These are phyloP conservation scores for Cladosporium cucumerinum DNA, from an alignment of 2,329 filamentous ascomycete genomes.

Conservation along the genomic window DNA sequence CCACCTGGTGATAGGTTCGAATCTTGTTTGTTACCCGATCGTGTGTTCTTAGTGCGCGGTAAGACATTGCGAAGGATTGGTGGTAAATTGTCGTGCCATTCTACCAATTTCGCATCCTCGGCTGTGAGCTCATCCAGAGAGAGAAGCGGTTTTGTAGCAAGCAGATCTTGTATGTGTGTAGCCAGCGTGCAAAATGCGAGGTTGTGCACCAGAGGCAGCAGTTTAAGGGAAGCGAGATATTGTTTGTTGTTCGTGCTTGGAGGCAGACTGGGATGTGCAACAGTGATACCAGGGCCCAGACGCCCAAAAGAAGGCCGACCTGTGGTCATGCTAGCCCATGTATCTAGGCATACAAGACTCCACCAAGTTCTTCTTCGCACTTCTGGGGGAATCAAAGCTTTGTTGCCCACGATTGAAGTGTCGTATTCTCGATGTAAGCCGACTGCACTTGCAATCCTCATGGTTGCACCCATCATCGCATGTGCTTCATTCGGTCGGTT, in stretches of 20 bases:
- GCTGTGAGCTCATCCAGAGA: slow-evolving; percentile 60
- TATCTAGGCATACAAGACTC: slow-evolving; percentile 69
- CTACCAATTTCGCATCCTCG: slow-evolving; percentile 63
- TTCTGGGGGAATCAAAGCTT: slow-evolving; percentile 49
- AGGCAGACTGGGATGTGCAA: slow-evolving; percentile 53
- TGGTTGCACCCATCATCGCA: slow-evolving; percentile 22
- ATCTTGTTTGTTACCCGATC: slow-evolving; percentile 31
- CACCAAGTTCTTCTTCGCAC: slow-evolving; percentile 67
- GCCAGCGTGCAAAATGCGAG: slow-evolving; percentile 75
- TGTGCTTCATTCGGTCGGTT: slow-evolving; percentile 24
- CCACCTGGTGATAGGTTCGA: background rate
- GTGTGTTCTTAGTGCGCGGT: background rate
- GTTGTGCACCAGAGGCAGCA: slow-evolving; percentile 68
- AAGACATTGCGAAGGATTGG: slow-evolving; percentile 29
- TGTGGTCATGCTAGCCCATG: slow-evolving; percentile 67
- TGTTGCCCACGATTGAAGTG: background rate
- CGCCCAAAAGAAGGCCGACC: slow-evolving; percentile 66
- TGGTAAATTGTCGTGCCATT: slow-evolving; percentile 68
- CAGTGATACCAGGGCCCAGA: slow-evolving; percentile 64
- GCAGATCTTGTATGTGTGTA: slow-evolving; percentile 68
- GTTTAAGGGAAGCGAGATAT: slow-evolving; percentile 55
- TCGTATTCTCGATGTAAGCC: slow-evolving; percentile 22
- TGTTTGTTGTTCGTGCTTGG: slow-evolving; percentile 25
- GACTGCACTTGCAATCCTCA: slow-evolving; percentile 22
- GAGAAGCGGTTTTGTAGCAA: slow-evolving; percentile 65